A percentile compares a stretch with the other conserved stretches of the same genome.
These are phyloP conservation scores for Pterocarpus santalinus DNA, from an alignment of 306 rosid genomes.

Conservation along the genomic window DNA sequence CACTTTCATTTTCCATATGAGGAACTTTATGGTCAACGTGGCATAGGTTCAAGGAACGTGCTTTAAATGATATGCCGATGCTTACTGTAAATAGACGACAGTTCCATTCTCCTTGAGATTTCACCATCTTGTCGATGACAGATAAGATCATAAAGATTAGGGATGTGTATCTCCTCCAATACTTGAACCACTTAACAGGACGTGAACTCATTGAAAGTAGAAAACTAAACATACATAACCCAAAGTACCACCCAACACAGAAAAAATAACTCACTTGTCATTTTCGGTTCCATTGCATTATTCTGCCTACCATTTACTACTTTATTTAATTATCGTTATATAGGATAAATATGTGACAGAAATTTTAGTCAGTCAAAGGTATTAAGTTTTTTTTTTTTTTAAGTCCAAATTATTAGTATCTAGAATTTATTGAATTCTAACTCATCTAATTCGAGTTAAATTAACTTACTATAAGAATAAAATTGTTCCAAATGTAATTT, in stretches of 20 bases:
- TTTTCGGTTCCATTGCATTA: slow-evolving; percentile 6
- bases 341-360: no score
- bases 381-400: no score
- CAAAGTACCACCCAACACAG: neutral
- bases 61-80: slow-evolving; percentile 38
- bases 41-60: slow-evolving; percentile 38
- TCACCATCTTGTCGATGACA: slow-evolving; percentile 19
- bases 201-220: no score
- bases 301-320: neutral
- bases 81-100: slow-evolving; percentile 40
- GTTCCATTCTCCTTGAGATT: neutral
- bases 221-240: neutral
- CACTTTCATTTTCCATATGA: slow-evolving; percentile 22
- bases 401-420: no score
- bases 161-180: no score
- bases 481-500: no score
- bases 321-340: neutral
- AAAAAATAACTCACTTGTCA: neutral
- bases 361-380: no score
- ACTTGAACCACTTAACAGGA: no score
- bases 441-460: no score
- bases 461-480: no score
- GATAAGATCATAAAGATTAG: neutral
- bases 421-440: no score
- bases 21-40: slow-evolving; percentile 29